Conservation (phyloP, 495 filamentous ascomycete species). For the Tuber calosporum region DNA sequence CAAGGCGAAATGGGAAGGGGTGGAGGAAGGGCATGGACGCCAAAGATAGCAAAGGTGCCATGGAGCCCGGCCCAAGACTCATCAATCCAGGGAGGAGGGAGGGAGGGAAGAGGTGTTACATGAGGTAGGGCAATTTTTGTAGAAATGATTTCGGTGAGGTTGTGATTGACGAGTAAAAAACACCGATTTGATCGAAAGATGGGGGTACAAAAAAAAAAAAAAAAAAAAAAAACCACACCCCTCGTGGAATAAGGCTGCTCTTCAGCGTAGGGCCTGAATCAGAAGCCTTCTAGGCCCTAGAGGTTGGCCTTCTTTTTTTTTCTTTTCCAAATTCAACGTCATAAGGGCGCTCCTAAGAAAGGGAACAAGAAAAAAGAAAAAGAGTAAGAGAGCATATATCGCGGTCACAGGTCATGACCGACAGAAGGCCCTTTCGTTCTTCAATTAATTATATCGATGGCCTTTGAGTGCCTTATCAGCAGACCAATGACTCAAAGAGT, state of each 20-base stretch:
- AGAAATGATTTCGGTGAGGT: not conserved
- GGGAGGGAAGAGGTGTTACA: not conserved
- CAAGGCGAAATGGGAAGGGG: not conserved
- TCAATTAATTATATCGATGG: not conserved
- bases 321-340: not conserved
- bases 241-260: not conserved
- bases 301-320: not conserved
- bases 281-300: not conserved
- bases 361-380: not conserved
- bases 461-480: not conserved
- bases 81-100: not conserved
- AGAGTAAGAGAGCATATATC: not conserved
- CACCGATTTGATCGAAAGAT: not conserved
- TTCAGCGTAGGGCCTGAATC: not conserved
- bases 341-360: not conserved
- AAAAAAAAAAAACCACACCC: not conserved
- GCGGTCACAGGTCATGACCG: not conserved
- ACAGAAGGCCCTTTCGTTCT: not conserved
- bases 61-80: not conserved
- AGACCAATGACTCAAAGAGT: not conserved
- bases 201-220: not conserved
- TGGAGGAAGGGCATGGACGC: not conserved
- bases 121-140: not conserved
- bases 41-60: not conserved
- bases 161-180: not conserved